These are phyloP conservation scores for Macroventuria anomochaeta DNA, from an alignment of 2,329 filamentous ascomycete genomes.

Conservation along the genomic window DNA sequence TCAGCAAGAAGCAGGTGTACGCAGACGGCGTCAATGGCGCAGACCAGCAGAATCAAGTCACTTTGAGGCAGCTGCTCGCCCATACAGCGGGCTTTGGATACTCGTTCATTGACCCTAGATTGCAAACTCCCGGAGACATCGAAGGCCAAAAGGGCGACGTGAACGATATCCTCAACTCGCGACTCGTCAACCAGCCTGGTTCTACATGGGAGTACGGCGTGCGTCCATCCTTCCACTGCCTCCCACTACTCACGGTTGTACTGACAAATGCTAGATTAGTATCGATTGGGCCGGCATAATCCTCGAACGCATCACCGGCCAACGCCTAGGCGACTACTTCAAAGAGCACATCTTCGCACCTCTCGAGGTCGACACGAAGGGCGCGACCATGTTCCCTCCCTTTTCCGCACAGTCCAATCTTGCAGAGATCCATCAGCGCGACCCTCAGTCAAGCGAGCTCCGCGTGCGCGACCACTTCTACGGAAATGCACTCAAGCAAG, in stretches of 20 bases:
- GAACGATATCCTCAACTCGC: constrained; percentile 58
- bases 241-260: too few relatives aligned
- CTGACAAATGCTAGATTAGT: constrained; percentile 49
- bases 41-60: constrained; percentile 54
- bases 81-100: constrained; percentile 61
- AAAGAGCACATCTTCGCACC: constrained; percentile 56
- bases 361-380: constrained; percentile 50
- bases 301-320: constrained; percentile 54
- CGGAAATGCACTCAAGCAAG: constrained; percentile 55
- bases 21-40: constrained; percentile 43
- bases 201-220: constrained; percentile 65
- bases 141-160: constrained; percentile 65
- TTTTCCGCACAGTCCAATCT: constrained; percentile 61
- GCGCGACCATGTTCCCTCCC: constrained; percentile 65
- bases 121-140: constrained; percentile 54
- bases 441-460: constrained; percentile 48
- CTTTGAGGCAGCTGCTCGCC: constrained; percentile 57
- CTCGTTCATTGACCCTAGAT: constrained; percentile 55
- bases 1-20: constrained; percentile 53
- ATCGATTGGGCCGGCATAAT: constrained; percentile 60
- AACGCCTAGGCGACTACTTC: constrained; percentile 55
- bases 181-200: constrained; percentile 69
- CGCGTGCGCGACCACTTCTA: constrained; percentile 59
- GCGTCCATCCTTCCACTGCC: constrained; percentile 10
- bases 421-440: constrained; percentile 63